Percentiles rank a stretch among this genome's conserved stretches.
Conservation (phyloP, 495 filamentous ascomycete species). For the Trichocladium uniseriatum region DNA sequence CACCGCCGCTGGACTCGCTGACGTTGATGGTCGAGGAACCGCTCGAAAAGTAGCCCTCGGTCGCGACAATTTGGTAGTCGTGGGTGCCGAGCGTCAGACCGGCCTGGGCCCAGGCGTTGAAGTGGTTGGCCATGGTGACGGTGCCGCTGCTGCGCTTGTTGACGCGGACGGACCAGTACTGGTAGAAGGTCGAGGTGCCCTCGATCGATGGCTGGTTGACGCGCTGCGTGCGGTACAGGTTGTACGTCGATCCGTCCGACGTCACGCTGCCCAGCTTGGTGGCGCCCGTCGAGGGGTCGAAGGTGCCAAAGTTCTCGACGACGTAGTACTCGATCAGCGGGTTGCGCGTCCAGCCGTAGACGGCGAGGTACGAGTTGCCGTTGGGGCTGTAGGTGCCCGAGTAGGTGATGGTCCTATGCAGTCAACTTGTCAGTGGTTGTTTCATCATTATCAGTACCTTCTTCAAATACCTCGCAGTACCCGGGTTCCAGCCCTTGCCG, state of each 20-base stretch:
- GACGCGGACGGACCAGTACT: slow-evolving; percentile 50
- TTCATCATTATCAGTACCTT: no score
- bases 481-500: slow-evolving; percentile 55
- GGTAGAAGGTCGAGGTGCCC: slow-evolving; percentile 48
- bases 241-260: slow-evolving; percentile 53
- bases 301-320: slow-evolving; percentile 47
- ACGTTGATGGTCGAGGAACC: slow-evolving; percentile 45
- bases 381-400: slow-evolving; percentile 38
- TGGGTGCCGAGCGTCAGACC: slow-evolving; percentile 45
- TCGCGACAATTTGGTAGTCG: slow-evolving; percentile 51
- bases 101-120: slow-evolving; percentile 48
- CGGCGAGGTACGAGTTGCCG: slow-evolving; percentile 39
- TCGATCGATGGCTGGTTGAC: slow-evolving; percentile 50
- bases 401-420: slow-evolving; percentile 38
- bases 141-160: slow-evolving; percentile 41
- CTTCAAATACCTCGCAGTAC: no score
- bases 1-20: slow-evolving; percentile 11
- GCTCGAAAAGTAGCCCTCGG: slow-evolving; percentile 47
- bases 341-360: slow-evolving; percentile 52
- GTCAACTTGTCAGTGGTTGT: slow-evolving; percentile 17
- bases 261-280: slow-evolving; percentile 44
- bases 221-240: slow-evolving; percentile 51
- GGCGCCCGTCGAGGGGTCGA: slow-evolving; percentile 45
- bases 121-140: slow-evolving; percentile 48
- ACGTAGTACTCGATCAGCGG: slow-evolving; percentile 57